These are phyloP conservation scores for Cyberlindnera xylosilytica DNA, from an alignment of 805 yeast species.

Conservation along the genomic window DNA sequence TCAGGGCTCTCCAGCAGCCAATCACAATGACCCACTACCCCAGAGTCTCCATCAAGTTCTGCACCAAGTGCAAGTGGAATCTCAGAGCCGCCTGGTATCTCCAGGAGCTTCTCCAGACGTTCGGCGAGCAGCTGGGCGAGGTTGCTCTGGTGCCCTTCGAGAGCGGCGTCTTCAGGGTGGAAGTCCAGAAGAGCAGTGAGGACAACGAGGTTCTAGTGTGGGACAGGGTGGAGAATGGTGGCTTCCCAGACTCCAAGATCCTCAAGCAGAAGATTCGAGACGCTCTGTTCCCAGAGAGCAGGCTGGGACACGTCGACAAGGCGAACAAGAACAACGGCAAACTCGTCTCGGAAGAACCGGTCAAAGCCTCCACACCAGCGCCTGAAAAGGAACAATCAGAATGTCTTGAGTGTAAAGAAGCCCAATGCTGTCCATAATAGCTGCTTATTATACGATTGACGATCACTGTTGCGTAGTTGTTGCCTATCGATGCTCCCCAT, in stretches of 20 bases:
- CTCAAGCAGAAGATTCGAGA: conserved; percentile 68
- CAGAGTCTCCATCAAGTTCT: conserved; percentile 64
- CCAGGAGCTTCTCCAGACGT: conserved; percentile 84
- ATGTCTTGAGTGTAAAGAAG: conserved; percentile 21
- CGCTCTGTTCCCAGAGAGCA: conserved; percentile 47
- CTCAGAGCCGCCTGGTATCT: conserved; percentile 84
- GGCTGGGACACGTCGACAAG: conserved; percentile 64
- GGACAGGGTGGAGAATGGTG: conserved; percentile 62
- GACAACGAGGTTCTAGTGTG: conserved; percentile 40
- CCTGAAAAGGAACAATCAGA: conserved; percentile 5
- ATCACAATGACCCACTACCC: conserved; percentile 39
- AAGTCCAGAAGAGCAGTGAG: conserved; percentile 38
- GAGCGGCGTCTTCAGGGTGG: conserved; percentile 60
- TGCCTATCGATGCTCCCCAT: too few relatives aligned
- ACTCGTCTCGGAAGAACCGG: conserved; percentile 11
- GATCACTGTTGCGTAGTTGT: too few relatives aligned
- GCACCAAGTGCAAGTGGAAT: conserved; percentile 87
- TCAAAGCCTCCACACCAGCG: too few relatives aligned
- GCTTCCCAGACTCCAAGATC: conserved; percentile 85
- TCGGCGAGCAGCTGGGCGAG: conserved; percentile 54
- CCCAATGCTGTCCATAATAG: not conserved
- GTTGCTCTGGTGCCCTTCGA: conserved; percentile 47
- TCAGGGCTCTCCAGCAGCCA: too few relatives aligned
- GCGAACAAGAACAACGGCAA: conserved; percentile 19
- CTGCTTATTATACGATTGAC: not conserved